Evolutionary conservation across 2,329 filamentous ascomycete species (phyloP), one percentile per base, ranked within the genome.

Genomic region (Cadophora gregata): DNA sequence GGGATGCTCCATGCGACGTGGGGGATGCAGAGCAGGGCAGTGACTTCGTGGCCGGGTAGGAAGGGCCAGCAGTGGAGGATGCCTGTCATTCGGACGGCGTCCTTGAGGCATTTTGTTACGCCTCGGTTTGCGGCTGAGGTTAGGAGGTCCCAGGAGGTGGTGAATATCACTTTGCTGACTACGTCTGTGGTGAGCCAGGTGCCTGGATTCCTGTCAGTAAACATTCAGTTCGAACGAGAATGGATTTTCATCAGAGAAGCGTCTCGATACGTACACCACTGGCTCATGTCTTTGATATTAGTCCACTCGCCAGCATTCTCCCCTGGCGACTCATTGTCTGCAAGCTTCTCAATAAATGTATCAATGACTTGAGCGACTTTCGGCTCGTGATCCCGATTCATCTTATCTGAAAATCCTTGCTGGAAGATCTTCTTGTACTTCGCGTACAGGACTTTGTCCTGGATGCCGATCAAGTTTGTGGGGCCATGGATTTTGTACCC

Each of bases 381-480:
- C 1, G 68, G 68, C 33, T 70, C 66, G 53, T 68, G 62, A 36
- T 62, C 62, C 19, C 68, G 63, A 25, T 60, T 55, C 19, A 64
- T 71, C 1, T 63, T 63, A 19, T 75, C 74, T 0, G 75, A 76
- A 45, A 76, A 73, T 0, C 70, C 75, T 14, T 73, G 70, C 5
- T 61, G 38, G 19, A 70, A 60, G 24, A 70, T 59, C 33, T 59
- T 84, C 55, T 89, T 82, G 81, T 90, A 33, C n/a, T 29, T 33
- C n/a, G 88, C 88, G 74, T 92, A 90, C 51, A 87, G 79, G 0
- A 82, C 80, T 80, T 90, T 90, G 76, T 91, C 88, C 60, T 89
- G 87, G 1, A 84, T 84, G 78, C 91, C 91, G 80, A 92, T 88
- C 3, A 89, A 90, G 79, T 91, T 91, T 10, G 31, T 42, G 19